Evolutionary conservation across 1,139 yeast genomes (phyloP).

Genomic region (Pichia sp.): DNA sequence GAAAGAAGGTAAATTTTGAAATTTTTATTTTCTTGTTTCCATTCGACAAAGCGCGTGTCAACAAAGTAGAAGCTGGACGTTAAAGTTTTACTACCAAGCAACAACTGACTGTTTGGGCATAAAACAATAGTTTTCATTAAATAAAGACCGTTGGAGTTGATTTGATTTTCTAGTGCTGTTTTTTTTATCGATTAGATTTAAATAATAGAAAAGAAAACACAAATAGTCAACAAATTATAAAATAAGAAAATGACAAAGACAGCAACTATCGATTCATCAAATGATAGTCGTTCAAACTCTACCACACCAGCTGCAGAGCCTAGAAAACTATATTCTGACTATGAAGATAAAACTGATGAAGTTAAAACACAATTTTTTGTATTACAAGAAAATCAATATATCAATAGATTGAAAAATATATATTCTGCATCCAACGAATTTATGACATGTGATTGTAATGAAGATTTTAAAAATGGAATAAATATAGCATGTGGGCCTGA

Average conservation of each 20-base stretch:
- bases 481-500: constrained; percentile 81
- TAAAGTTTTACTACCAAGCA: not conserved
- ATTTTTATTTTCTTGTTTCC: not conserved
- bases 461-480: constrained; percentile 32
- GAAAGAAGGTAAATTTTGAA: not conserved
- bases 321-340: constrained; percentile 38
- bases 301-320: constrained; percentile 19
- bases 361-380: constrained; percentile 55
- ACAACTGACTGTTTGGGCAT: not conserved
- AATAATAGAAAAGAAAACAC: not conserved
- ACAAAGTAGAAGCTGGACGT: not conserved
- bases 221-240: not conserved
- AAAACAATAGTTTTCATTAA: not conserved
- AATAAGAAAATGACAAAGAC: not conserved
- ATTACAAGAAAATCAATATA: constrained; percentile 55
- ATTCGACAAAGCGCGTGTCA: constrained; percentile 1
- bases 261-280: not conserved
- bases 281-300: constrained; percentile 12
- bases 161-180: not conserved
- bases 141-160: not conserved
- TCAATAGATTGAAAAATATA: constrained; percentile 25
- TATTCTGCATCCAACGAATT: constrained; percentile 32
- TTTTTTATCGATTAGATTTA: not conserved
- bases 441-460: constrained; percentile 87
- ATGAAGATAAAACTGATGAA: constrained; percentile 61